Evolutionary conservation across 805 yeast species (phyloP).

Genomic region (Kodamaea lidongshanica): DNA sequence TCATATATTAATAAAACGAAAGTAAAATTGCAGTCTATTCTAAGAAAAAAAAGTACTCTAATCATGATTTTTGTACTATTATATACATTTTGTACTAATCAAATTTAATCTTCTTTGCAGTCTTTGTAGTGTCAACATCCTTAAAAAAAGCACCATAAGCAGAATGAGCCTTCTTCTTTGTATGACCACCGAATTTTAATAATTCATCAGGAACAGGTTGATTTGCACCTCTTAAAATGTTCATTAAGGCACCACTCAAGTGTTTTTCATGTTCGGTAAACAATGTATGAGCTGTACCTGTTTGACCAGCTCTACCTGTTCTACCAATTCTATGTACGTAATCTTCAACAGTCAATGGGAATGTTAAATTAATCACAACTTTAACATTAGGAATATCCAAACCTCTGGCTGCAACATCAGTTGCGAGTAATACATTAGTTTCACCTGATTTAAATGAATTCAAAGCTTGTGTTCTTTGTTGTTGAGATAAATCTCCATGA

Average conservation of each 20-base stretch:
- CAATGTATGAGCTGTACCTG: conserved; percentile 90
- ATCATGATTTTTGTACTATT: neutral
- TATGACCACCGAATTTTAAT: conserved; percentile 93
- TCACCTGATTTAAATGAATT: conserved; percentile 78
- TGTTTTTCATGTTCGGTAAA: conserved; percentile 97
- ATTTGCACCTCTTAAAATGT: conserved; percentile 86
- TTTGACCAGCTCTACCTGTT: conserved; percentile 95
- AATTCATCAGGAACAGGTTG: conserved; percentile 95
- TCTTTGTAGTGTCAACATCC: conserved; percentile 77
- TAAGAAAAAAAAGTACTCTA: too few species aligned
- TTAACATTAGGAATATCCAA: conserved; percentile 96
- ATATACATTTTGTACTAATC: conserved; percentile 32
- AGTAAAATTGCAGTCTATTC: too few species aligned
- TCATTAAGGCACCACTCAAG: conserved; percentile 87
- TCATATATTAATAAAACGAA: too few species aligned
- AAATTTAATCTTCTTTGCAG: conserved; percentile 88
- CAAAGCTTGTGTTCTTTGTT: conserved; percentile 84
- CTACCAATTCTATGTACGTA: conserved; percentile 97
- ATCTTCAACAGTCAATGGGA: conserved; percentile 95
- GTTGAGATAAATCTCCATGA: conserved; percentile 93
- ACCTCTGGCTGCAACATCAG: conserved; percentile 98
- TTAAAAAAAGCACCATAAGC: conserved; percentile 98
- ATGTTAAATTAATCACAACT: conserved; percentile 88
- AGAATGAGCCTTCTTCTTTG: conserved; percentile 94
- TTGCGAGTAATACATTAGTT: conserved; percentile 75